Evolutionary conservation across 495 filamentous ascomycete species (phyloP).

Genomic region (Daldinia decipiens): DNA sequence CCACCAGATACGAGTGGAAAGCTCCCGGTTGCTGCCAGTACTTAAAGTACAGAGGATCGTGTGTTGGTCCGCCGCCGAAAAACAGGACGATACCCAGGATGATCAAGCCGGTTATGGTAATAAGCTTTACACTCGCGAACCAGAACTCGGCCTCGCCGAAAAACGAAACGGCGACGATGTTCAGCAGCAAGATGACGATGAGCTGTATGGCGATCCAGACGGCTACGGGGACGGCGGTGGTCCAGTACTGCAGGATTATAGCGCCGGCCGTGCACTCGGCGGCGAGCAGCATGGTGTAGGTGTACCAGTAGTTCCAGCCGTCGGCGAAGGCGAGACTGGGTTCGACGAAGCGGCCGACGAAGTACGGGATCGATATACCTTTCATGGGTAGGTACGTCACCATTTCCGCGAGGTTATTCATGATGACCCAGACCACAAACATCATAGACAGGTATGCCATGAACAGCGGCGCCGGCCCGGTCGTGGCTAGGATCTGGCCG

Average conservation of each 20-base stretch:
- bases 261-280: constrained; percentile 62
- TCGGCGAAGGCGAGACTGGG: constrained; percentile 80
- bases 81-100: constrained; percentile 78
- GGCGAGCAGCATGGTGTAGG: constrained; percentile 59
- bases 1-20: constrained; percentile 67
- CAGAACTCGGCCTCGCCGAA: constrained; percentile 74
- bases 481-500: constrained; percentile 58
- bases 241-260: constrained; percentile 68
- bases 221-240: constrained; percentile 58
- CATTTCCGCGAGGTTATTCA: constrained; percentile 61
- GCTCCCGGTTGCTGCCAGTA: constrained; percentile 78
- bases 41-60: constrained; percentile 67
- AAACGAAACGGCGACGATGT: constrained; percentile 60
- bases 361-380: constrained; percentile 67
- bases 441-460: constrained; percentile 60
- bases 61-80: constrained; percentile 69
- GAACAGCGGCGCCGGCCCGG: constrained; percentile 62
- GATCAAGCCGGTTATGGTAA: constrained; percentile 74
- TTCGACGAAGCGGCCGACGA: constrained; percentile 78
- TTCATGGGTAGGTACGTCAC: constrained; percentile 71
- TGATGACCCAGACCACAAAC: constrained; percentile 55
- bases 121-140: constrained; percentile 73
- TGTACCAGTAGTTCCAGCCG: constrained; percentile 78
- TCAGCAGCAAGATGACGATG: constrained; percentile 54
- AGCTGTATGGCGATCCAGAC: constrained; percentile 70